These are phyloP conservation scores for Phytophthora agathidicida DNA, from an alignment of 352 stramenopile species.

Conservation along the genomic window DNA sequence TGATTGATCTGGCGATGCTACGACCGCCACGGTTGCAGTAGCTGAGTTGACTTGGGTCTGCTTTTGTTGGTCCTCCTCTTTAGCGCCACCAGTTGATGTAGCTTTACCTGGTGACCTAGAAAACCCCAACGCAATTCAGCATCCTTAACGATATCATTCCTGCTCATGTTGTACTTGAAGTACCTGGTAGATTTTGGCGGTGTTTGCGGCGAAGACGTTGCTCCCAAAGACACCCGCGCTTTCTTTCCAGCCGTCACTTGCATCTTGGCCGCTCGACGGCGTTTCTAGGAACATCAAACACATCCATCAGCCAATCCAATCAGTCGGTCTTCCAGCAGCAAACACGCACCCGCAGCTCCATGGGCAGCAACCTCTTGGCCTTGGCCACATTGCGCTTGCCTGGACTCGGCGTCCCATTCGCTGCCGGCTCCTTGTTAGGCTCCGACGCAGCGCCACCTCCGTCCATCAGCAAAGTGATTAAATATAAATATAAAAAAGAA, in stretches of 20 bases:
- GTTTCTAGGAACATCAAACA: slow-evolving; percentile 44
- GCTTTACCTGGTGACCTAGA: not conserved
- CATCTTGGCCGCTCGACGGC: slow-evolving; percentile 64
- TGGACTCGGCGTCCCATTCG: slow-evolving; percentile 15
- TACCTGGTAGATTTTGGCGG: slow-evolving; percentile 17
- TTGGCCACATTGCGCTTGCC: slow-evolving; percentile 36
- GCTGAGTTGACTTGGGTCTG: not conserved
- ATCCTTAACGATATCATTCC: no score
- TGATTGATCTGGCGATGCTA: not conserved
- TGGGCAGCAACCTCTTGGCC: slow-evolving; percentile 66
- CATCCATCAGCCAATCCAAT: slow-evolving; percentile 12
- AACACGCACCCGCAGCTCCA: slow-evolving; percentile 67
- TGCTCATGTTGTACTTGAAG: not conserved
- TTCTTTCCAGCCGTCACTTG: slow-evolving; percentile 36
- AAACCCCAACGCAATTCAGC: not conserved
- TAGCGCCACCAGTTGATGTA: not conserved
- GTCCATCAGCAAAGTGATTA: slow-evolving; percentile 4
- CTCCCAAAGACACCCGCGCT: not conserved
- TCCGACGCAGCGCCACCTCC: slow-evolving; percentile 7
- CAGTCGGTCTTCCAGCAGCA: slow-evolving; percentile 14
- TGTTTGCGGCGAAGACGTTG: not conserved
- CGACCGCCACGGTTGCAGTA: no score
- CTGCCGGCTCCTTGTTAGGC: slow-evolving; percentile 11
- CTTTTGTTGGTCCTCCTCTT: not conserved
- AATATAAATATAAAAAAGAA: slow-evolving; percentile 2